A percentile compares a stretch with the other conserved stretches of the same genome.
Evolutionary conservation across 129 eudicot species (phyloP).

Genomic region (Flaveria linearis): DNA sequence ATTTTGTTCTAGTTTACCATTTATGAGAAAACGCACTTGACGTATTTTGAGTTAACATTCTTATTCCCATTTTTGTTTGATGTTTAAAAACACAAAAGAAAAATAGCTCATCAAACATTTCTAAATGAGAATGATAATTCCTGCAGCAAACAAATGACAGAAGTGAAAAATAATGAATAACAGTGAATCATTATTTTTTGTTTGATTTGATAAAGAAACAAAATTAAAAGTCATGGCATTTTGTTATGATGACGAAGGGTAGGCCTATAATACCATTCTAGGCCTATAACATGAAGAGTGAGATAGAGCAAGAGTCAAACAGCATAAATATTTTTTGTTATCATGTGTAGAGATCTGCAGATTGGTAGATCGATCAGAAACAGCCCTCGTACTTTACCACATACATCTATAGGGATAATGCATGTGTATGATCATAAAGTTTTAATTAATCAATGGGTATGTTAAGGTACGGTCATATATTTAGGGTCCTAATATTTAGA

Average conservation of each 20-base stretch:
- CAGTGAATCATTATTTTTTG: constrained; percentile 39
- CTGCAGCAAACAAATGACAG: constrained; percentile 21
- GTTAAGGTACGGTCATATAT: no score
- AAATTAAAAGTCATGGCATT: constrained; percentile 31
- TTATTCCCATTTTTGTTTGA: neutral
- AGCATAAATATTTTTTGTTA: constrained; percentile 19
- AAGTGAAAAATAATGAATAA: constrained; percentile 18
- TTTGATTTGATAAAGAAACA: constrained; percentile 38
- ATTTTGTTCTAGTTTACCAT: no score
- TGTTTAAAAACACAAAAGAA: neutral
- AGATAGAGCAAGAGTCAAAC: constrained; percentile 35
- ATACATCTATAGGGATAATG: neutral
- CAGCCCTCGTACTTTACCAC: neutral
- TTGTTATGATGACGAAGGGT: constrained; percentile 34
- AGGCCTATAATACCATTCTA: constrained; percentile 19
- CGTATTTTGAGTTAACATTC: neutral
- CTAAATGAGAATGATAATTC: constrained; percentile 19
- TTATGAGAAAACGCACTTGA: neutral
- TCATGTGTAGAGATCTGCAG: constrained; percentile 19
- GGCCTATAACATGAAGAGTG: no score
- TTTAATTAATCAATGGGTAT: no score
- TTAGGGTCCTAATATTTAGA: no score
- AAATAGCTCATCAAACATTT: constrained; percentile 15
- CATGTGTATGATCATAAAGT: no score
- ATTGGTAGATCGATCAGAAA: neutral